Conservation (phyloP, 2,329 filamentous ascomycete species). For the Penicillium sp. region DNA sequence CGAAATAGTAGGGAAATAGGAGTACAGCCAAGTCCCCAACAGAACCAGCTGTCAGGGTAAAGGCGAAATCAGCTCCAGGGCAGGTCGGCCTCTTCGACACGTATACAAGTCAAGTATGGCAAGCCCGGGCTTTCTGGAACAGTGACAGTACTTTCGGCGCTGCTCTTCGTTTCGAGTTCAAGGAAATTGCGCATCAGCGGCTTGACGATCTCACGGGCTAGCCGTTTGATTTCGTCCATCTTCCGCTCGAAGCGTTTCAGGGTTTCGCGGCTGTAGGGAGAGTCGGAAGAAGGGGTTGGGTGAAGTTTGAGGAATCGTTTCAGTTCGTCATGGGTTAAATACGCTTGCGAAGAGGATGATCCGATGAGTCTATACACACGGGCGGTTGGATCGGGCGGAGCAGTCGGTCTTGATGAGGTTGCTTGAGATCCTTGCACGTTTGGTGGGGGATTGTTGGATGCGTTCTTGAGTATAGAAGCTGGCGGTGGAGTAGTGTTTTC, state of each 20-base stretch:
- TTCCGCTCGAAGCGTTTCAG: conserved; percentile 77
- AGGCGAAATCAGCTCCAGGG: conserved; percentile 50
- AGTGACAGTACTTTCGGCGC: conserved; percentile 12
- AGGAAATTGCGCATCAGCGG: conserved; percentile 81
- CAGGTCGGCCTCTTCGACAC: conserved; percentile 57
- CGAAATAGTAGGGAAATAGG: conserved; percentile 3
- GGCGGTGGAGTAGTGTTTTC: conserved; percentile 77
- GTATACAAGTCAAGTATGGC: conserved; percentile 62
- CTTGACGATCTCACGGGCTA: conserved; percentile 75
- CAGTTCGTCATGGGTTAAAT: conserved; percentile 78
- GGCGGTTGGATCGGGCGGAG: conserved; percentile 45
- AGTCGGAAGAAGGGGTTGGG: conserved; percentile 53
- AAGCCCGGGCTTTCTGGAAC: conserved; percentile 40
- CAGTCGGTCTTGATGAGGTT: conserved; percentile 20
- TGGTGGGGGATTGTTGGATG: conserved; percentile 12
- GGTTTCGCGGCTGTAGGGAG: conserved; percentile 77
- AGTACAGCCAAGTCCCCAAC: conserved; percentile 2
- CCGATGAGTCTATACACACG: conserved; percentile 75
- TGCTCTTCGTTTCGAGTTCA: conserved; percentile 64
- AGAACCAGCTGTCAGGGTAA: conserved; percentile 12
- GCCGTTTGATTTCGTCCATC: conserved; percentile 79
- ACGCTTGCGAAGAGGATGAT: conserved; percentile 55
- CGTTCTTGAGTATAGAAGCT: conserved; percentile 44
- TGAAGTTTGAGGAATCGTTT: conserved; percentile 83
- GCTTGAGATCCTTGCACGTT: conserved; percentile 15